Evolutionary conservation across 2,329 filamentous ascomycete genomes (phyloP).

Genomic region (Macrophomina tecta): DNA sequence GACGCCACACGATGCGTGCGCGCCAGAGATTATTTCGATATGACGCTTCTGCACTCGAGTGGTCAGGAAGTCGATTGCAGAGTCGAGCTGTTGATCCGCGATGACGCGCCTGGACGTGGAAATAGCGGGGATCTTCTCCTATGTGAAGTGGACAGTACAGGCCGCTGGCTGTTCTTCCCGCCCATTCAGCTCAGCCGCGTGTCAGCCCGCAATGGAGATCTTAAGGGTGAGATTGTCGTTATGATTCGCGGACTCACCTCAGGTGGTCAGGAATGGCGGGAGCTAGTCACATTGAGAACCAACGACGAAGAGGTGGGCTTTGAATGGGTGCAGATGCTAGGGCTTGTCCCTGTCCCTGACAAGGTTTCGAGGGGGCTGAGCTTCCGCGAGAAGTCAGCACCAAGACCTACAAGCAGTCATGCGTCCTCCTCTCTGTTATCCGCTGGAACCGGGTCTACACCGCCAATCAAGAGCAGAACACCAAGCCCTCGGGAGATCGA

Average conservation of each 20-base stretch:
- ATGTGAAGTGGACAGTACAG: conserved; percentile 80
- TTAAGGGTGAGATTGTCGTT: conserved; percentile 75
- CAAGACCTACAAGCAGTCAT: conserved; percentile 55
- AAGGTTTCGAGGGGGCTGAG: conserved; percentile 57
- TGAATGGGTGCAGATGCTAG: conserved; percentile 91
- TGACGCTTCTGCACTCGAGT: conserved; percentile 85
- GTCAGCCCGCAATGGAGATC: conserved; percentile 79
- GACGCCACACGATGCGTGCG: conserved; percentile 81
- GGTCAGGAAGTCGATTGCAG: conserved; percentile 89
- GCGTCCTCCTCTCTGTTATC: conserved; percentile 58
- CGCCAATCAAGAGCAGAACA: conserved; percentile 47
- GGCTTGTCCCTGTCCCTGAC: conserved; percentile 67
- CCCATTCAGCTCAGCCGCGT: conserved; percentile 75
- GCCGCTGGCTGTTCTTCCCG: conserved; percentile 88
- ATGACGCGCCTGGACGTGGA: conserved; percentile 71
- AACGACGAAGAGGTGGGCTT: conserved; percentile 77
- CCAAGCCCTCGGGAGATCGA: conserved; percentile 62
- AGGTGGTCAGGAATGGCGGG: conserved; percentile 74
- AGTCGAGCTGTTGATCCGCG: conserved; percentile 84
- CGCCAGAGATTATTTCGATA: conserved; percentile 86
- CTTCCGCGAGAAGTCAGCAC: conserved; percentile 53
- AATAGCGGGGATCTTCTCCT: conserved; percentile 86
- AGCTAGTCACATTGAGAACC: conserved; percentile 77
- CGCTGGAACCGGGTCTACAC: conserved; percentile 40
- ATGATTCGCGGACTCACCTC: conserved; percentile 80